These are phyloP conservation scores for Coccomyxa subellipsoidea DNA, from an alignment of 163 green algal species.

Conservation along the genomic window DNA sequence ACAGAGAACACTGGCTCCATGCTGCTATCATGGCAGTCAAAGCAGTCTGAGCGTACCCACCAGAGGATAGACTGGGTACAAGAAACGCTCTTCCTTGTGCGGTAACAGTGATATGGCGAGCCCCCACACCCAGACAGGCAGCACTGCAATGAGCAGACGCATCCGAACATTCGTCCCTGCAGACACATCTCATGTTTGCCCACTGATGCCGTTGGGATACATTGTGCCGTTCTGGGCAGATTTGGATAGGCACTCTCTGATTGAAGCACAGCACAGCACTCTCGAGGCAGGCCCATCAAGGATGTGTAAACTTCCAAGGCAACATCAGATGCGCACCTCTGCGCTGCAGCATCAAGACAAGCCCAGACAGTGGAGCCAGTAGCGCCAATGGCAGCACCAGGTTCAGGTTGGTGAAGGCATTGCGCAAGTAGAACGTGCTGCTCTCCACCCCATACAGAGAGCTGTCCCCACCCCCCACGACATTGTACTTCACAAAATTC, in stretches of 20 bases:
- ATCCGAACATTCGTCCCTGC: neutral
- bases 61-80: conserved; percentile 83
- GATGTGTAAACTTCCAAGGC: neutral
- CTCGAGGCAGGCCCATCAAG: too few species aligned
- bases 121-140: conserved; percentile 71
- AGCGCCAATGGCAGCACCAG: conserved; percentile 57
- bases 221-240: too few species aligned
- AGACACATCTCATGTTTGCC: neutral
- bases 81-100: conserved; percentile 92
- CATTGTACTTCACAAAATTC: conserved; percentile 86
- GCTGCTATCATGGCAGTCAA: neutral
- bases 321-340: neutral
- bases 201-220: too few species aligned
- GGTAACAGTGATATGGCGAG: conserved; percentile 69
- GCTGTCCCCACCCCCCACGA: conserved; percentile 74
- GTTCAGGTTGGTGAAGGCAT: conserved; percentile 72
- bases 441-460: conserved; percentile 81
- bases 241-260: too few species aligned
- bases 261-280: neutral
- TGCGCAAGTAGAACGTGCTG: conserved; percentile 73
- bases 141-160: conserved; percentile 31
- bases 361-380: neutral
- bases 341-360: conserved; percentile 2
- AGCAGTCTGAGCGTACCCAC: conserved; percentile 22
- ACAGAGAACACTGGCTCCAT: too few species aligned